These are phyloP conservation scores for Globisporangium heterothallicum DNA, from an alignment of 352 stramenopile genomes.

Conservation along the genomic window DNA sequence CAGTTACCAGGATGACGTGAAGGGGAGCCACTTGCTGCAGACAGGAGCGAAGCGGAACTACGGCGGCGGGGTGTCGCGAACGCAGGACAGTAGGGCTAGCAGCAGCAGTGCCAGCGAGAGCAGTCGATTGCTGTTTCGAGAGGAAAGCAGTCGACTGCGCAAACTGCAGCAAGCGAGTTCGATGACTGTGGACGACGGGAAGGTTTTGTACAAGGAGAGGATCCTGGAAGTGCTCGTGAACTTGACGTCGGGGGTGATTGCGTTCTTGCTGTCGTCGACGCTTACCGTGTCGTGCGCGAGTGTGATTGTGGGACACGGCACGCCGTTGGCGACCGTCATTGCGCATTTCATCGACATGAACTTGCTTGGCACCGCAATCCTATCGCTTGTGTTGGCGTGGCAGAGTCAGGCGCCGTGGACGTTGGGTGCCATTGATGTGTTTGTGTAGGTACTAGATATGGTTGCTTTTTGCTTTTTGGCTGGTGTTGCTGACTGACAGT, in stretches of 20 bases:
- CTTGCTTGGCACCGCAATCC: slow-evolving; percentile 58
- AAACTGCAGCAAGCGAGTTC: slow-evolving; percentile 5
- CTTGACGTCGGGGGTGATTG: slow-evolving; percentile 66
- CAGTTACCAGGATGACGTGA: slow-evolving; percentile 41
- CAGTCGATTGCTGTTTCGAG: slow-evolving; percentile 10
- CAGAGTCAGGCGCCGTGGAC: slow-evolving; percentile 71
- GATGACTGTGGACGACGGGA: background rate
- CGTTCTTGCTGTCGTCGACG: slow-evolving; percentile 73
- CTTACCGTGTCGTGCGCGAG: slow-evolving; percentile 75
- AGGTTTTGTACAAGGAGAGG: slow-evolving; percentile 12
- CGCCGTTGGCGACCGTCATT: slow-evolving; percentile 50
- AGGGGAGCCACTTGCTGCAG: slow-evolving; percentile 1
- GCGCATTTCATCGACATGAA: slow-evolving; percentile 85
- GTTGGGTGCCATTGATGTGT: slow-evolving; percentile 72
- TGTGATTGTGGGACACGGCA: slow-evolving; percentile 66
- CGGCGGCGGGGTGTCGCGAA: background rate
- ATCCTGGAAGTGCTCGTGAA: slow-evolving; percentile 42
- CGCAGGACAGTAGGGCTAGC: slow-evolving; percentile 9
- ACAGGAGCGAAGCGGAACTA: slow-evolving; percentile 8
- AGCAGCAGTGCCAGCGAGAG: slow-evolving; percentile 14
- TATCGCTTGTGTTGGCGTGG: slow-evolving; percentile 71
- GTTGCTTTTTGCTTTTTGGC: background rate
- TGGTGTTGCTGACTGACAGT: background rate
- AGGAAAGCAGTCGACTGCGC: slow-evolving; percentile 16
- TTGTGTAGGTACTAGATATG: slow-evolving; percentile 41